A percentile compares a stretch with the other conserved stretches of the same genome.
Conservation (phyloP, 352 stramenopile genomes). For the Phytopythium mirpurense region DNA sequence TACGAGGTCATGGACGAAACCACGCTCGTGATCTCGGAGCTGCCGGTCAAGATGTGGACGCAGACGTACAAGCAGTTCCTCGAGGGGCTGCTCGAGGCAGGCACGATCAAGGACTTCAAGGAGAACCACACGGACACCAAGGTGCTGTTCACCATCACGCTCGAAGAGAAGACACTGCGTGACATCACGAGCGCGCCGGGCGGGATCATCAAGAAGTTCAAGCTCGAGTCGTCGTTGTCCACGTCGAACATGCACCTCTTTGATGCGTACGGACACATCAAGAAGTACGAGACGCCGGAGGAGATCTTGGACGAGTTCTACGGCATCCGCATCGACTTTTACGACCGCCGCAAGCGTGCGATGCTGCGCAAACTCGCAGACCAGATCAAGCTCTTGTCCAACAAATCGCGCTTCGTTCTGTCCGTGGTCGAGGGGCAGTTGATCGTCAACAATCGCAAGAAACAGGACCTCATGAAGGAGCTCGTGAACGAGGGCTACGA, state of each 20-base stretch:
- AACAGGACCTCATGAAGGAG: conserved; percentile 89
- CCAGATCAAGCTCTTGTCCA: conserved; percentile 88
- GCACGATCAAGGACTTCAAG: conserved; percentile 89
- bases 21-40: conserved; percentile 94
- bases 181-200: conserved; percentile 59
- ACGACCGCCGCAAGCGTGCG: conserved; percentile 88
- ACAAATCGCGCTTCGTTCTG: conserved; percentile 96
- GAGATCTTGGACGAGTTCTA: conserved; percentile 95
- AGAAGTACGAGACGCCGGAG: conserved; percentile 90
- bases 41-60: conserved; percentile 96
- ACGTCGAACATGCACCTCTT: conserved; percentile 98
- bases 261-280: conserved; percentile 86
- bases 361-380: conserved; percentile 88
- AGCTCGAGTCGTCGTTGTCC: conserved; percentile 90
- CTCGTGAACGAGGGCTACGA: conserved; percentile 90
- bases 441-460: conserved; percentile 93
- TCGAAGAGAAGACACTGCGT: conserved; percentile 66
- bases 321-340: conserved; percentile 88
- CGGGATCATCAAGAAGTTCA: conserved; percentile 94
- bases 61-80: conserved; percentile 96
- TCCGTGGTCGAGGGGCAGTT: conserved; percentile 89
- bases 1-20: conserved; percentile 82
- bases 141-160: conserved; percentile 87
- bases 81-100: conserved; percentile 84
- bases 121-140: conserved; percentile 92